Percentiles rank a stretch among this genome's conserved stretches.
Evolutionary conservation across 1,284 basidiomycete species (phyloP).

Genomic region (Porodaedalea pini): DNA sequence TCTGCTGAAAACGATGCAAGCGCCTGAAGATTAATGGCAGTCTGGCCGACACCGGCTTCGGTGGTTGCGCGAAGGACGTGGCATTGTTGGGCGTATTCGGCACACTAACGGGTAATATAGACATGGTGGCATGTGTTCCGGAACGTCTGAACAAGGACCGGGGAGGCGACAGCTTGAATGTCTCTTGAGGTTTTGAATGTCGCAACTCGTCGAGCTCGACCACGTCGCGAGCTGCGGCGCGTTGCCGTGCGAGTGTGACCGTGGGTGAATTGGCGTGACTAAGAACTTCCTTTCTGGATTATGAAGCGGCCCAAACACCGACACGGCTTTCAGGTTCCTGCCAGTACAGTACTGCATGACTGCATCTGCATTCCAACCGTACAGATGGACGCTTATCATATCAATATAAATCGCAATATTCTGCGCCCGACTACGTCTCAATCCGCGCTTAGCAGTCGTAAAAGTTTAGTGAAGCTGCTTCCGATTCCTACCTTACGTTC

Average conservation of each 20-base stretch:
- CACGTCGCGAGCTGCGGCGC: neutral
- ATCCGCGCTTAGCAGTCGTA: no score
- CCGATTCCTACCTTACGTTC: no score
- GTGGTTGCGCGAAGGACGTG: slow-evolving; percentile 35
- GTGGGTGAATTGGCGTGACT: neutral
- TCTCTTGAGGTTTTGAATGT: neutral
- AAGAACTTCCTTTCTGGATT: neutral
- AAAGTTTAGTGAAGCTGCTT: no score
- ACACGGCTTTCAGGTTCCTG: no score
- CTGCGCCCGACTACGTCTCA: no score
- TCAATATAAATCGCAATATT: no score
- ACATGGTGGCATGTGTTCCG: slow-evolving; percentile 46
- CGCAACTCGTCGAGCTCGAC: no score
- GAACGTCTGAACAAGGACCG: slow-evolving; percentile 38
- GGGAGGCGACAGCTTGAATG: slow-evolving; percentile 35
- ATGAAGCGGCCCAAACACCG: no score
- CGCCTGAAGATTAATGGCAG: slow-evolving; percentile 77
- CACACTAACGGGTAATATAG: slow-evolving; percentile 50
- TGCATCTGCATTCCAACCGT: no score
- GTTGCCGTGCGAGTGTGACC: neutral
- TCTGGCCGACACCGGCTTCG: slow-evolving; percentile 42
- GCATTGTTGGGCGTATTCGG: slow-evolving; percentile 35
- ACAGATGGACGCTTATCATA: no score
- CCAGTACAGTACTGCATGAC: no score
- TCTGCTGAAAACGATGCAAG: slow-evolving; percentile 77